Conservation (phyloP, 2,329 filamentous ascomycete species). For the Claviceps fusiformis region DNA sequence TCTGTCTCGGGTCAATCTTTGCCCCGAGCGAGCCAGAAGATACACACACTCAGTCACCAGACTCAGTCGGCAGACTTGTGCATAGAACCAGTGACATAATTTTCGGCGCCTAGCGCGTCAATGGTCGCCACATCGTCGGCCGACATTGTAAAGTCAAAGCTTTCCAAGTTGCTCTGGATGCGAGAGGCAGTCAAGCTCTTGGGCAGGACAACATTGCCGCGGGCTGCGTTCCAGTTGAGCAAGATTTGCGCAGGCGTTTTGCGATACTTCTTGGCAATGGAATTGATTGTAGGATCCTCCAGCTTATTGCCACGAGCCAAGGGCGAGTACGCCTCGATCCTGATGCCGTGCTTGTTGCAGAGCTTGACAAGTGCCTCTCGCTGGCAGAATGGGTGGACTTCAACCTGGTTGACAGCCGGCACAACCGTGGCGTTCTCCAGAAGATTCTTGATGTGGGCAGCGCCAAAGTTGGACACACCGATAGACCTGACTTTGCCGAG, state of each 20-base stretch:
- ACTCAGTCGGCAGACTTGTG: constrained; percentile 25
- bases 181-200: constrained; percentile 55
- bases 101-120: constrained; percentile 52
- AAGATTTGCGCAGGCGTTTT: constrained; percentile 63
- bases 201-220: constrained; percentile 59
- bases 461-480: constrained; percentile 68
- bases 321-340: constrained; percentile 44
- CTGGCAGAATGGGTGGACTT: constrained; percentile 63
- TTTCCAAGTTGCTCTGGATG: constrained; percentile 51
- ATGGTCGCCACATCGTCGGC: constrained; percentile 46
- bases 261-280: constrained; percentile 53
- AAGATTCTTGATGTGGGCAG: constrained; percentile 44
- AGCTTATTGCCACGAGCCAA: constrained; percentile 25
- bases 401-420: constrained; percentile 67
- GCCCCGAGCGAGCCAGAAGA: not conserved
- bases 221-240: constrained; percentile 66
- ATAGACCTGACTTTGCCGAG: constrained; percentile 54
- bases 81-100: constrained; percentile 50
- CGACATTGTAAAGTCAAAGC: constrained; percentile 48
- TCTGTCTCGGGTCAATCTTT: too few species aligned
- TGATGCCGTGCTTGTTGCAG: constrained; percentile 42
- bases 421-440: constrained; percentile 41
- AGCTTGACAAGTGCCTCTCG: constrained; percentile 44
- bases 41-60: not conserved
- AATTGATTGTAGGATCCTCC: constrained; percentile 45